phyloP scores from a whole-genome alignment of 345 rosid species.

The Limnanthes douglasii region DNA sequence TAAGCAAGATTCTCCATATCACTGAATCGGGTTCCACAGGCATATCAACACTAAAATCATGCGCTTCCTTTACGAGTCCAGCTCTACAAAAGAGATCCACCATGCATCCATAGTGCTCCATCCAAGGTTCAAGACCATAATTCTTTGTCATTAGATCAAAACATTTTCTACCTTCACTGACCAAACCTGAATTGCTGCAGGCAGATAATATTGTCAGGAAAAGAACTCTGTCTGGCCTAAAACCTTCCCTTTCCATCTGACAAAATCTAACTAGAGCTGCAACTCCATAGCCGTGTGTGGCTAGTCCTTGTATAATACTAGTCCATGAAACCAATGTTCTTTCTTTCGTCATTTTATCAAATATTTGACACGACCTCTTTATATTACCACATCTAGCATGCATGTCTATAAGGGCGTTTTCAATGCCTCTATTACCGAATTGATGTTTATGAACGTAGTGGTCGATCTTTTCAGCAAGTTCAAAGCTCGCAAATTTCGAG shows the following conservation, averaged over 20 bases:
- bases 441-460: slow-evolving; percentile 13
- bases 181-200: slow-evolving; percentile 27
- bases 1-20: slow-evolving; percentile 21
- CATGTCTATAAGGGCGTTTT: slow-evolving; percentile 29
- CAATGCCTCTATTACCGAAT: slow-evolving; percentile 14
- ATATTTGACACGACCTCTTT: slow-evolving; percentile 16
- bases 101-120: slow-evolving; percentile 39
- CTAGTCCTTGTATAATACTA: slow-evolving; percentile 24
- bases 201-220: slow-evolving; percentile 24
- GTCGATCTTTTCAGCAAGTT: slow-evolving; percentile 20
- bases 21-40: slow-evolving; percentile 22
- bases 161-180: slow-evolving; percentile 18
- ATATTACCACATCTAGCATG: slow-evolving; percentile 35
- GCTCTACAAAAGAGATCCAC: slow-evolving; percentile 37
- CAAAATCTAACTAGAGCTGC: slow-evolving; percentile 19
- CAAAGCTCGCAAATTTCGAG: slow-evolving; percentile 20
- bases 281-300: slow-evolving; percentile 22
- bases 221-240: slow-evolving; percentile 20
- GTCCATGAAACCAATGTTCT: slow-evolving; percentile 31
- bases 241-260: slow-evolving; percentile 19
- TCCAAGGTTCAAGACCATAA: slow-evolving; percentile 14
- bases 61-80: slow-evolving; percentile 19
- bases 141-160: slow-evolving; percentile 18
- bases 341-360: slow-evolving; percentile 17
- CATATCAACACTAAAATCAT: slow-evolving; percentile 18